Evolutionary conservation across 805 yeast species (phyloP).

Genomic region (Metschnikowia amazonensis): DNA sequence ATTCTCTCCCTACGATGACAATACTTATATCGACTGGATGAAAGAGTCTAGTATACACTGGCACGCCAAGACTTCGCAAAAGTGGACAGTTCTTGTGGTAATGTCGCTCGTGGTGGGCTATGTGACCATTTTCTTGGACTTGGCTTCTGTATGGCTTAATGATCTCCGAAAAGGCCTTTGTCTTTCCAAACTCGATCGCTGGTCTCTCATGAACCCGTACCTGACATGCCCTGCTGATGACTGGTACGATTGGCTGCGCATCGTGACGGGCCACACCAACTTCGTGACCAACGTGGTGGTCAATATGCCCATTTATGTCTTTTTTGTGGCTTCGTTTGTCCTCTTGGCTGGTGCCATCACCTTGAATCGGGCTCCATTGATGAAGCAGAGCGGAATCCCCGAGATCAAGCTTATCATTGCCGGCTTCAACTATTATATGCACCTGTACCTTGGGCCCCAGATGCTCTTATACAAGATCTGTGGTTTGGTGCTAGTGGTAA

Average conservation of each 20-base stretch:
- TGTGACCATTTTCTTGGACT: constrained; percentile 47
- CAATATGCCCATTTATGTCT: constrained; percentile 35
- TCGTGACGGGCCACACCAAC: constrained; percentile 21
- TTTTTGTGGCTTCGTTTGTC: constrained; percentile 25
- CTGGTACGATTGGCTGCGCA: constrained; percentile 38
- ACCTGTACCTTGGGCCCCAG: constrained; percentile 47
- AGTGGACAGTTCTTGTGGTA: constrained; percentile 48
- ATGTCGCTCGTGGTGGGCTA: constrained; percentile 48
- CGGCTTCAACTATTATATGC: constrained; percentile 51
- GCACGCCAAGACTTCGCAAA: constrained; percentile 19
- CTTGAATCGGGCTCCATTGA: constrained; percentile 22
- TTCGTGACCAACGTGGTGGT: constrained; percentile 21
- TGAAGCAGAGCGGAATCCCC: constrained; percentile 60
- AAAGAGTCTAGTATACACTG: constrained; percentile 34
- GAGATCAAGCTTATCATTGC: constrained; percentile 66
- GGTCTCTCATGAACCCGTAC: constrained; percentile 42
- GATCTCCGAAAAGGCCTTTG: constrained; percentile 56
- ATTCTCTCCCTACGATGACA: constrained; percentile 29
- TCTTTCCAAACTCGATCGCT: constrained; percentile 29
- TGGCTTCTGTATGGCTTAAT: constrained; percentile 46
- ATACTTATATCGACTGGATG: constrained; percentile 52
- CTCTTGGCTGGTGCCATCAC: constrained; percentile 30
- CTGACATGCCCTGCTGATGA: constrained; percentile 41
- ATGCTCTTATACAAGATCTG: constrained; percentile 53
- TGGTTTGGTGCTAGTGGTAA: constrained; percentile 62